These are phyloP conservation scores for Besnoitia besnoiti DNA, from an alignment of 169 alveolate species.

Conservation along the genomic window DNA sequence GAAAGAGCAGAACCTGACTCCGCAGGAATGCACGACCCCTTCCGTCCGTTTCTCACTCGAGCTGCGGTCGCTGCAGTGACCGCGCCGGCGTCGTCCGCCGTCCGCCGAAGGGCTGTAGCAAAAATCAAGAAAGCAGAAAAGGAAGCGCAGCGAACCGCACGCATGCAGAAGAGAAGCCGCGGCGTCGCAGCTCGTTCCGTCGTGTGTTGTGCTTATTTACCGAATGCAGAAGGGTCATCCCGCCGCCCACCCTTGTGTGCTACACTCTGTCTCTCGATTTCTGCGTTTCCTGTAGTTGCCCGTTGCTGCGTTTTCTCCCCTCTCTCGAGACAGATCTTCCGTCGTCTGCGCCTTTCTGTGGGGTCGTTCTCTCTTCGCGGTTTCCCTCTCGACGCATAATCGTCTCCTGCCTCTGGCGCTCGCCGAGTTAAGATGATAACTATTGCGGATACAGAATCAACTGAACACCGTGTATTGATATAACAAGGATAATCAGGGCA, in stretches of 20 bases:
- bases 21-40: background rate
- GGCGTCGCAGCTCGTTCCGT: too few species aligned
- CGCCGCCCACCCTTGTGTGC: too few species aligned
- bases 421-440: too few species aligned
- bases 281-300: too few species aligned
- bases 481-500: too few species aligned
- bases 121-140: background rate
- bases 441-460: too few species aligned
- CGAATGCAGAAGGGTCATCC: too few species aligned
- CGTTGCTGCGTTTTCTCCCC: background rate
- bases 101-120: background rate
- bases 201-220: too few species aligned
- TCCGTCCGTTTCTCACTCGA: too few species aligned
- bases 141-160: background rate
- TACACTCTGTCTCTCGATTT: too few species aligned
- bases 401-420: too few species aligned
- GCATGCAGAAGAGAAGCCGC: background rate
- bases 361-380: background rate
- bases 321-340: background rate
- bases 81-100: background rate
- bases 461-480: too few species aligned
- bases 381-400: background rate
- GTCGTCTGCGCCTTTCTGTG: background rate
- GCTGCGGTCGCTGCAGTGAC: background rate
- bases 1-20: background rate